These are phyloP conservation scores for Silene conica DNA, from an alignment of 148 eudicot species.

Conservation along the genomic window DNA sequence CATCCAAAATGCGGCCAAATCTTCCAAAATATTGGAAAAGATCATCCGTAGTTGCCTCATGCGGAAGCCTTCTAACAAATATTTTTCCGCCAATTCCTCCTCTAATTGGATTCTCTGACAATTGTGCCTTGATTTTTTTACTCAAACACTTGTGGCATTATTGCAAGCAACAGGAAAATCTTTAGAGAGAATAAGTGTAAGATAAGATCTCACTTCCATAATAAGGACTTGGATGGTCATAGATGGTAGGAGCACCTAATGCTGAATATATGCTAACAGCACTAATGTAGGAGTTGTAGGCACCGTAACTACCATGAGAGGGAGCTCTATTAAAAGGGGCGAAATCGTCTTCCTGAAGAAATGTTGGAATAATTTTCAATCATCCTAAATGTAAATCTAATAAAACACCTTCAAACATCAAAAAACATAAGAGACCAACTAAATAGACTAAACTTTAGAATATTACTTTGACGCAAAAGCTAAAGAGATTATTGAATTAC, in stretches of 20 bases:
- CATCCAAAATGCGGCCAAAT: conserved; percentile 91
- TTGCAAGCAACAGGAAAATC: neutral
- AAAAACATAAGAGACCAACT: neutral
- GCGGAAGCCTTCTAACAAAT: conserved; percentile 95
- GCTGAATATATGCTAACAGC: conserved; percentile 94
- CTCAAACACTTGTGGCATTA: neutral
- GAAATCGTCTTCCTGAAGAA: conserved; percentile 65
- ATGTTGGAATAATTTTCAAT: neutral
- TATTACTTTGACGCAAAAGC: neutral
- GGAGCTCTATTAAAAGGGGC: conserved; percentile 31
- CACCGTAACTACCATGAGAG: conserved; percentile 76
- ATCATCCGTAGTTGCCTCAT: conserved; percentile 85
- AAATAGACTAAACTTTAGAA: neutral
- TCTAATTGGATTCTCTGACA: conserved; percentile 57
- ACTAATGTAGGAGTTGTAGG: conserved; percentile 80
- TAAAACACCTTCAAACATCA: neutral
- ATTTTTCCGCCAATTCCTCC: conserved; percentile 78
- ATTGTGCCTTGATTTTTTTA: neutral
- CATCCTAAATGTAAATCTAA: neutral
- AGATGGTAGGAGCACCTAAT: conserved; percentile 89
- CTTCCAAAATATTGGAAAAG: conserved; percentile 87
- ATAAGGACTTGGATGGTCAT: conserved; percentile 73
- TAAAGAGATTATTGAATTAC: conserved; percentile 26
- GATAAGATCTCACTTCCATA: conserved; percentile 67
- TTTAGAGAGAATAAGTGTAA: neutral